Evolutionary conservation across 23 red algal species (phyloP).

Genomic region (Gracilaria gracilis): DNA sequence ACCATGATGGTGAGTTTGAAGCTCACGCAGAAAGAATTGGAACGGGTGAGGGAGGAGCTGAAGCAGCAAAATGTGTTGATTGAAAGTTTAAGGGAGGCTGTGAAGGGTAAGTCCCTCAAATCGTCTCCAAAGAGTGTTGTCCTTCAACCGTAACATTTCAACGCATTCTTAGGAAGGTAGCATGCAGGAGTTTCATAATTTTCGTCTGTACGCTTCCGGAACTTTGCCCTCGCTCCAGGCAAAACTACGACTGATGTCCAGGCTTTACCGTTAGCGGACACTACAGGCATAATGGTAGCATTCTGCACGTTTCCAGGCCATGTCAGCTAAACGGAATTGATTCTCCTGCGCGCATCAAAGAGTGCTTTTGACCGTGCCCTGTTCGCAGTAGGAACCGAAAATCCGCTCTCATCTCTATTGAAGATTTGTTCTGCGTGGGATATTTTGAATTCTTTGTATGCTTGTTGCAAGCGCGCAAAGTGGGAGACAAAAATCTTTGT

Average conservation of each 20-base stretch:
- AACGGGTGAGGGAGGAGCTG: too few relatives aligned
- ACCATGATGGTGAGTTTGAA: too few relatives aligned
- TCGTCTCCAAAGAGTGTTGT: too few relatives aligned
- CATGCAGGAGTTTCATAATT: not conserved
- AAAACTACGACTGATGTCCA: not conserved
- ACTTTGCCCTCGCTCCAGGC: not conserved
- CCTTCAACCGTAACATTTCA: not conserved
- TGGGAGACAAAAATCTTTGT: not conserved
- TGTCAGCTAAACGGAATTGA: not conserved
- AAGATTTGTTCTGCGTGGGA: not conserved
- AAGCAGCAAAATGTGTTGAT: too few relatives aligned
- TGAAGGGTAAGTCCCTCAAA: too few relatives aligned
- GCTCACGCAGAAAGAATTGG: too few relatives aligned
- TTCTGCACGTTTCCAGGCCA: not conserved
- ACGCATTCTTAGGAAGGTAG: not conserved
- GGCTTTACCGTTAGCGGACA: not conserved
- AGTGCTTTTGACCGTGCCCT: not conserved
- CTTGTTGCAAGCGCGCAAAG: not conserved
- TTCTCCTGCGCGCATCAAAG: not conserved
- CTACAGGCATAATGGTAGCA: conserved; percentile 5
- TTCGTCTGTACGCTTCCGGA: not conserved
- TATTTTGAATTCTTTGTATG: conserved; percentile 21
- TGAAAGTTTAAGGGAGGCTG: too few relatives aligned
- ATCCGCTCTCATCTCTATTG: conserved; percentile 9
- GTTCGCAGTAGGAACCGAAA: not conserved